phyloP scores from a whole-genome alignment of 2,329 filamentous ascomycete species.

The Claviceps africana region DNA sequence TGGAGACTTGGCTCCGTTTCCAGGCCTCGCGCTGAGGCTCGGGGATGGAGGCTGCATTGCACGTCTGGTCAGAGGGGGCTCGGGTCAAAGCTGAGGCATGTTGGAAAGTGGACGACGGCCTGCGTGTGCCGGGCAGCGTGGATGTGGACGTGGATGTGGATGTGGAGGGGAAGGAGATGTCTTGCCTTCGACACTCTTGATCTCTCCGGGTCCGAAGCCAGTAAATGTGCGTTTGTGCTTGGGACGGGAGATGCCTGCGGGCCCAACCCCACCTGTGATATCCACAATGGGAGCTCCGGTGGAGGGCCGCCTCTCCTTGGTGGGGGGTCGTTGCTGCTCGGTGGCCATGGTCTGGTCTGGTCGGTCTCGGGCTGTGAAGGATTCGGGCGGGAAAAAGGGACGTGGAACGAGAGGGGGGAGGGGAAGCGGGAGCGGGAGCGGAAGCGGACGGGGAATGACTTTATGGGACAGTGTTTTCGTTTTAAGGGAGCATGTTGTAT shows the following conservation, averaged over 20 bases:
- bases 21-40: constrained; percentile 75
- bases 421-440: too few relatives aligned
- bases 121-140: too few relatives aligned
- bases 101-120: too few relatives aligned
- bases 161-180: too few relatives aligned
- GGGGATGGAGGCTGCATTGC: constrained; percentile 54
- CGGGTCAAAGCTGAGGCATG: too few relatives aligned
- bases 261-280: constrained; percentile 73
- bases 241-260: constrained; percentile 69
- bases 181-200: constrained; percentile 77
- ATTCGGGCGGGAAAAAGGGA: too few relatives aligned
- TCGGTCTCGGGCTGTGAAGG: too few relatives aligned
- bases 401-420: too few relatives aligned
- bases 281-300: constrained; percentile 73
- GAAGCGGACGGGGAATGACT: too few relatives aligned
- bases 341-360: constrained; percentile 19
- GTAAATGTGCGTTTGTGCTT: constrained; percentile 98
- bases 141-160: background rate
- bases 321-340: constrained; percentile 27
- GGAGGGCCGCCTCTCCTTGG: constrained; percentile 67
- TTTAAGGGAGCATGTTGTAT: too few relatives aligned
- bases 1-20: constrained; percentile 48
- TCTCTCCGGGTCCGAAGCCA: constrained; percentile 78
- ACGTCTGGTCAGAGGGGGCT: background rate
- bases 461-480: too few relatives aligned